Conservation (phyloP, 306 rosid genomes). For the Vicia sativa region DNA sequence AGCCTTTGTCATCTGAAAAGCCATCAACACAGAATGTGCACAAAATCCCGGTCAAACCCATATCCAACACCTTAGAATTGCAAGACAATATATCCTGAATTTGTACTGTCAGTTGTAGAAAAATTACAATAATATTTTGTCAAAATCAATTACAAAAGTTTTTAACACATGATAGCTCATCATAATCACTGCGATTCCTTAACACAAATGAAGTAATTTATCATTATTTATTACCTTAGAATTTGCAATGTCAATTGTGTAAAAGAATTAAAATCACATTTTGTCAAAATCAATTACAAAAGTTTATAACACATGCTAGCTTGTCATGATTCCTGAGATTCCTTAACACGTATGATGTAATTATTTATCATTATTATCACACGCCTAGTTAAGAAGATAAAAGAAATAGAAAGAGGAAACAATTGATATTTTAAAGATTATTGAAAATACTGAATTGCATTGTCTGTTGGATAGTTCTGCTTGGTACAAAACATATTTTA, state of each 20-base stretch:
- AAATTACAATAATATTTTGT: constrained; percentile 24
- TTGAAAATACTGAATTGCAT: constrained; percentile 5
- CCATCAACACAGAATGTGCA: constrained; percentile 45
- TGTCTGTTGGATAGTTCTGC: constrained; percentile 22
- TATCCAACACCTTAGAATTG: constrained; percentile 34
- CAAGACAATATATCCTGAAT: constrained; percentile 29
- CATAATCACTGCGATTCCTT: constrained; percentile 19
- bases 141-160: constrained; percentile 25
- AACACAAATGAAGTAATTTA: neutral
- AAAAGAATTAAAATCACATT: constrained; percentile 24
- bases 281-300: constrained; percentile 27
- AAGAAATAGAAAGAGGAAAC: constrained; percentile 27
- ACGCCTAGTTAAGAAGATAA: constrained; percentile 6
- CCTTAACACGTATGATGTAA: constrained; percentile 21
- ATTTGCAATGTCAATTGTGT: constrained; percentile 18
- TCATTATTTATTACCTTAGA: neutral
- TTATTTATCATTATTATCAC: constrained; percentile 23
- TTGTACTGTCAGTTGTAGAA: constrained; percentile 5
- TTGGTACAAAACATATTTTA: constrained; percentile 27
- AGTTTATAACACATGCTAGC: constrained; percentile 24
- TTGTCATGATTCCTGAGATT: constrained; percentile 14
- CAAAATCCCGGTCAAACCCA: constrained; percentile 33
- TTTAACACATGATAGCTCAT: constrained; percentile 17
- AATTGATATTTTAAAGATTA: constrained; percentile 8
- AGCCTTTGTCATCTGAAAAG: constrained; percentile 87